A percentile compares a stretch with the other conserved stretches of the same genome.
Conservation (phyloP, 257 asterid genomes). For the Solanum paucissectum region DNA sequence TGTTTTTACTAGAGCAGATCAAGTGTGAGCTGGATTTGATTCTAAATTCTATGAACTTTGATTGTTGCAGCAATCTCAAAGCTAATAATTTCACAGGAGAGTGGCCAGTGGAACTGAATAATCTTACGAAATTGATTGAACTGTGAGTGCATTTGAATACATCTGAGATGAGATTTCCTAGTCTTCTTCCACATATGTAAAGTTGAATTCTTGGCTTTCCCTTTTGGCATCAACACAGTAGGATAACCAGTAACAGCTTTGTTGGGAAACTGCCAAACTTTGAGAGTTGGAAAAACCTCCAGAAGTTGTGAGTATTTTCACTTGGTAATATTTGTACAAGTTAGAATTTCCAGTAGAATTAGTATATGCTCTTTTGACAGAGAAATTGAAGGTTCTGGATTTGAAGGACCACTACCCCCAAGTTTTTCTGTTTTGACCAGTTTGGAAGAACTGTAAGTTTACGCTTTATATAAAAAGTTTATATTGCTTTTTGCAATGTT, state of each 20-base stretch:
- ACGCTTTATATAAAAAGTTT: background rate
- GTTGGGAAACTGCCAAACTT: constrained; percentile 41
- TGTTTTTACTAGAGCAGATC: background rate
- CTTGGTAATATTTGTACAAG: background rate
- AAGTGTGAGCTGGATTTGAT: background rate
- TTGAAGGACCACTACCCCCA: constrained; percentile 55
- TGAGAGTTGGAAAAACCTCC: constrained; percentile 30
- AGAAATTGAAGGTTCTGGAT: constrained; percentile 50
- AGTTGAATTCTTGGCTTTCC: background rate
- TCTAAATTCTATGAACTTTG: background rate
- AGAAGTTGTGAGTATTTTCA: constrained; percentile 30
- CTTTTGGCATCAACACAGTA: constrained; percentile 15
- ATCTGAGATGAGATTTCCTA: background rate
- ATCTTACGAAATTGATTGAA: constrained; percentile 25
- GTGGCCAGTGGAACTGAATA: constrained; percentile 32
- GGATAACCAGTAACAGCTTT: constrained; percentile 48
- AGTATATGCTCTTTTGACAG: constrained; percentile 16
- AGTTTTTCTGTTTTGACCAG: constrained; percentile 32
- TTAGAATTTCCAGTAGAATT: background rate
- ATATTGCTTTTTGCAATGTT: background rate
- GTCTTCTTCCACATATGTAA: background rate
- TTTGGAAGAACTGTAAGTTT: constrained; percentile 41
- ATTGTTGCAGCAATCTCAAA: constrained; percentile 28
- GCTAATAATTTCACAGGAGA: constrained; percentile 36
- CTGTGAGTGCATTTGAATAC: constrained; percentile 22